A percentile compares a stretch with the other conserved stretches of the same genome.
Conservation (phyloP, 2,329 filamentous ascomycete species). For the Alternaria ethzedia region DNA sequence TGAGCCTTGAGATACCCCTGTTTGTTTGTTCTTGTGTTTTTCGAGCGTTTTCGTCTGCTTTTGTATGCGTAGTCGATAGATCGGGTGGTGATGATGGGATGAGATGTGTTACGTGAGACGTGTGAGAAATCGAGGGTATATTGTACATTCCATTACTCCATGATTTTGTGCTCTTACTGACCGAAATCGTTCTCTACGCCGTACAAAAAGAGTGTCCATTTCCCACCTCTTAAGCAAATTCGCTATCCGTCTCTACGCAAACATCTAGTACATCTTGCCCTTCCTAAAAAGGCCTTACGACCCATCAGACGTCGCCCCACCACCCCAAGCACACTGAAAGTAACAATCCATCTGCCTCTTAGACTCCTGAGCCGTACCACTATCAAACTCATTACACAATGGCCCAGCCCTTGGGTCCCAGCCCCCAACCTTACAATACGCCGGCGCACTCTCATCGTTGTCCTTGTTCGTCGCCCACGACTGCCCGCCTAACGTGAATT, state of each 20-base stretch:
- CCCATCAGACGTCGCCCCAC: neutral
- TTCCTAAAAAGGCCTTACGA: neutral
- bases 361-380: neutral
- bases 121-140: neutral
- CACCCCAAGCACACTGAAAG: neutral
- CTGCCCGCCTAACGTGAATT: neutral
- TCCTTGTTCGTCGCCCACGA: neutral
- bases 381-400: neutral
- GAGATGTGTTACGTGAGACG: neutral
- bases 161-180: neutral
- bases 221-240: accelerated
- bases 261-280: accelerated
- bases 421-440: neutral
- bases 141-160: neutral
- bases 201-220: neutral
- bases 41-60: neutral
- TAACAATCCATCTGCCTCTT: neutral
- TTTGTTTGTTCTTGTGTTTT: constrained; percentile 4
- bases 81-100: neutral
- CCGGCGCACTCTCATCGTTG: neutral
- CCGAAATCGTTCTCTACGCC: neutral
- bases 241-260: neutral
- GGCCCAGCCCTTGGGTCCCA: neutral
- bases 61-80: neutral
- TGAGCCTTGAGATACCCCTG: constrained; percentile 29